These are phyloP conservation scores for Malus domestica DNA, from an alignment of 306 rosid species.

Conservation along the genomic window ASM211411v1 NC_041793.1:20438501-20439000, in stretches of 20 bases:
- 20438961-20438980: neutral
- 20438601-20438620: conserved; percentile 53
- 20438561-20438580: conserved; percentile 77
- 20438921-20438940: neutral
- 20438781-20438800: conserved; percentile 57
- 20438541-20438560: conserved; percentile 65
- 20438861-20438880: conserved; percentile 30
- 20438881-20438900: conserved; percentile 9
- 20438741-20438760: conserved; percentile 27
- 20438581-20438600: conserved; percentile 55
- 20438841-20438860: conserved; percentile 48
- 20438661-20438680: conserved; percentile 27
- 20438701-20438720: conserved; percentile 33
- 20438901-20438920: conserved; percentile 1
- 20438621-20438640: conserved; percentile 55
- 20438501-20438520: conserved; percentile 48
- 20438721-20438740: conserved; percentile 49
- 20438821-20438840: conserved; percentile 59
- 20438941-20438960: too few relatives aligned
- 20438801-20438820: conserved; percentile 40
- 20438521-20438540: conserved; percentile 74
- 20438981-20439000: neutral
- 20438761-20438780: conserved; percentile 51
- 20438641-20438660: conserved; percentile 62
- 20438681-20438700: conserved; percentile 47